phyloP scores from a whole-genome alignment of 1,139 yeast genomes.

The Pichia cactophila region DNA sequence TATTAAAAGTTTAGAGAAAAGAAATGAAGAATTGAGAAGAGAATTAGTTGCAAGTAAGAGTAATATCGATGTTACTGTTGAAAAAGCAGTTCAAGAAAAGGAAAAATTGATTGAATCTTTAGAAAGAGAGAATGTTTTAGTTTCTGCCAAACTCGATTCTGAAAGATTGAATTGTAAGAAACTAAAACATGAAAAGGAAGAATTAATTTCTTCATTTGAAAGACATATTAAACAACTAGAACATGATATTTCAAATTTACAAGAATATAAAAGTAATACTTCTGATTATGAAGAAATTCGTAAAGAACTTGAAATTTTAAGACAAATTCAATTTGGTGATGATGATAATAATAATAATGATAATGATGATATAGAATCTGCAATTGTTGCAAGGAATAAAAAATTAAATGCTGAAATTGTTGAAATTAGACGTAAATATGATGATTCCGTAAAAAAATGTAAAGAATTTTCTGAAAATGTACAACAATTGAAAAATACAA shows the following conservation, averaged over 20 bases:
- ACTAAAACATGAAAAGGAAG: slow-evolving; percentile 29
- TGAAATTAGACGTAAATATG: slow-evolving; percentile 46
- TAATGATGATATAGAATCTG: slow-evolving; percentile 33
- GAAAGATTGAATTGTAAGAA: slow-evolving; percentile 33
- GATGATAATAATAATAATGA: slow-evolving; percentile 13
- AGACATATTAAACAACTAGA: slow-evolving; percentile 44
- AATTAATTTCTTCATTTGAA: slow-evolving; percentile 8
- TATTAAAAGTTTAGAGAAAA: slow-evolving; percentile 61
- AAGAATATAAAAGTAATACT: slow-evolving; percentile 38
- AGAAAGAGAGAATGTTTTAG: slow-evolving; percentile 59
- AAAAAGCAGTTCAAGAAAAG: slow-evolving; percentile 24
- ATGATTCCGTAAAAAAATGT: slow-evolving; percentile 30
- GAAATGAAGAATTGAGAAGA: slow-evolving; percentile 68
- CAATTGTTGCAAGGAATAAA: slow-evolving; percentile 53
- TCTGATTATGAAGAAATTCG: slow-evolving; percentile 73
- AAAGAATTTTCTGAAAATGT: slow-evolving; percentile 35
- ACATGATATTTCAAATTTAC: slow-evolving; percentile 45
- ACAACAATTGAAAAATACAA: slow-evolving; percentile 31
- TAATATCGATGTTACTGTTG: slow-evolving; percentile 36
- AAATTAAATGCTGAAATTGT: slow-evolving; percentile 55
- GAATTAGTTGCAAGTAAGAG: slow-evolving; percentile 50
- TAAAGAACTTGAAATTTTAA: slow-evolving; percentile 61
- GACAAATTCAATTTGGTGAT: slow-evolving; percentile 67
- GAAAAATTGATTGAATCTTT: slow-evolving; percentile 44
- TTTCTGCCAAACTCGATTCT: slow-evolving; percentile 58